phyloP scores from a whole-genome alignment of 2,329 filamentous ascomycete species.

The Calycina marina region DNA sequence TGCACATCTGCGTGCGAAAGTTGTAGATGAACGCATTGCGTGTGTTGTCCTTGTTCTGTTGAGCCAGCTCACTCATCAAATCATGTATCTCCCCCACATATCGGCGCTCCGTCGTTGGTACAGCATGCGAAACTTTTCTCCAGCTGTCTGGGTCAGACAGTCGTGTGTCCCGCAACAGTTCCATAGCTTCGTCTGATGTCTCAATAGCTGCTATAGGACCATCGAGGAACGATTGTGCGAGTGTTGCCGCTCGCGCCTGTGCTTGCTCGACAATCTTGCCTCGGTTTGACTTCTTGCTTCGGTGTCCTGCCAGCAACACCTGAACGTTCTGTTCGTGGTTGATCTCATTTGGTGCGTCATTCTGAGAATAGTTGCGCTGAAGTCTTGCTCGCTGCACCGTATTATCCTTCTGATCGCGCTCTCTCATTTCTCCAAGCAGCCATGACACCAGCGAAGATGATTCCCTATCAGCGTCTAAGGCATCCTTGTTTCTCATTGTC shows the following conservation, averaged over 20 bases:
- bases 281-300: constrained; percentile 84
- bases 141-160: constrained; percentile 73
- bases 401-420: constrained; percentile 51
- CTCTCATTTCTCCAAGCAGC: constrained; percentile 68
- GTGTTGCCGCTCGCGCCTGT: constrained; percentile 39
- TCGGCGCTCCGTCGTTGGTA: constrained; percentile 62
- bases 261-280: constrained; percentile 74
- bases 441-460: constrained; percentile 61
- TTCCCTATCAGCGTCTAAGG: constrained; percentile 61
- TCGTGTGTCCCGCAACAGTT: constrained; percentile 57
- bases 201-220: constrained; percentile 81
- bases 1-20: constrained; percentile 67
- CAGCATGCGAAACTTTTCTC: constrained; percentile 65
- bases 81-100: constrained; percentile 76
- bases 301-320: constrained; percentile 69
- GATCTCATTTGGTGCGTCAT: constrained; percentile 10
- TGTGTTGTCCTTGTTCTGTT: constrained; percentile 40
- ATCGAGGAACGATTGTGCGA: constrained; percentile 56
- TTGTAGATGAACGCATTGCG: constrained; percentile 83
- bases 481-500: constrained; percentile 61
- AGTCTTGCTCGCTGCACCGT: constrained; percentile 29
- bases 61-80: constrained; percentile 49
- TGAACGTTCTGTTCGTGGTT: constrained; percentile 59
- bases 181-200: constrained; percentile 69
- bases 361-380: constrained; percentile 15